Evolutionary conservation across 371 early-diverging fungal genomes (phyloP).

Genomic region (Funneliformis caledonium): DNA sequence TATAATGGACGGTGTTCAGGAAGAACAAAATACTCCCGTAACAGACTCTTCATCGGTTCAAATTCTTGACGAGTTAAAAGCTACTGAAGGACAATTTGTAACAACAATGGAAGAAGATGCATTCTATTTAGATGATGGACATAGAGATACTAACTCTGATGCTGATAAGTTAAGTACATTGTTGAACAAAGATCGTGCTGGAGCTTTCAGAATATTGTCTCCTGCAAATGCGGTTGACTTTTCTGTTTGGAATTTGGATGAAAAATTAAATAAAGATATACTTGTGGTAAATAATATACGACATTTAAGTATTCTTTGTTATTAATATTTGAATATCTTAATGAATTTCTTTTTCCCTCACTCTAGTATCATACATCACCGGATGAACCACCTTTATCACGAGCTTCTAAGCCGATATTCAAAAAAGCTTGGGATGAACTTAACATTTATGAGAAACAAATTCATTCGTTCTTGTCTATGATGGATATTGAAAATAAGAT

Average conservation of each 20-base stretch:
- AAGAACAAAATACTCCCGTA: conserved; percentile 2
- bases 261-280: conserved; percentile 4
- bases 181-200: conserved; percentile 33
- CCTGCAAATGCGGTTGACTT: not conserved
- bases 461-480: not conserved
- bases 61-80: not conserved
- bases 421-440: conserved; percentile 32
- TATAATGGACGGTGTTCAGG: conserved; percentile 4
- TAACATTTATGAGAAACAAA: not conserved
- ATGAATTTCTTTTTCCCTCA: not conserved
- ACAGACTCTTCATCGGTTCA: not conserved
- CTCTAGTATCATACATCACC: conserved; percentile 27
- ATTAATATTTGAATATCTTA: not conserved
- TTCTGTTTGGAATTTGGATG: not conserved
- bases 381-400: conserved; percentile 30
- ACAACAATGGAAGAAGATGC: conserved; percentile 25
- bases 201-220: conserved; percentile 17
- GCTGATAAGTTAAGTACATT: conserved; percentile 18
- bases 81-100: not conserved
- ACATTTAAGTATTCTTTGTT: not conserved
- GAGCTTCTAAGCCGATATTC: not conserved
- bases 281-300: conserved; percentile 28
- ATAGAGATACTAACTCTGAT: conserved; percentile 24
- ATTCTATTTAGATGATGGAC: conserved; percentile 13
- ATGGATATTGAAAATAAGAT: not conserved